Evolutionary conservation across 108 stramenopile genomes (phyloP).

Genomic region (Pseudonitzschia multiseries): DNA sequence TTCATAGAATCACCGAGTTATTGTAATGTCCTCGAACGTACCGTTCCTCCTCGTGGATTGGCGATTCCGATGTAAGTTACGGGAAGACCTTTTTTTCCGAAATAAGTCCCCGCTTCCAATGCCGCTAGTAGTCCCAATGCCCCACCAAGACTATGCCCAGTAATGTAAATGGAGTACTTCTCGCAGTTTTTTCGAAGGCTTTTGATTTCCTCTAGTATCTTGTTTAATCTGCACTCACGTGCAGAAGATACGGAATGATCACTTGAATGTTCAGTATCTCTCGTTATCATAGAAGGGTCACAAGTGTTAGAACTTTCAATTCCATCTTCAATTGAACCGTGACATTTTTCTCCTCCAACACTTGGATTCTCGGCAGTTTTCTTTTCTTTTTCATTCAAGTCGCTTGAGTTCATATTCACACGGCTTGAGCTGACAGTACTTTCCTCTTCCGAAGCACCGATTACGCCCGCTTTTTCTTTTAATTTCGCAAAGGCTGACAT

Average conservation of each 20-base stretch:
- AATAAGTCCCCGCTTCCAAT: slow-evolving; percentile 8
- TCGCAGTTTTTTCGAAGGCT: slow-evolving; percentile 39
- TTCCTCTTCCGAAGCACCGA: not conserved
- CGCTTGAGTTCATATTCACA: not conserved
- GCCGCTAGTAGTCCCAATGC: slow-evolving; percentile 43
- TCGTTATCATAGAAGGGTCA: not conserved
- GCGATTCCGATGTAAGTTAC: slow-evolving; percentile 23
- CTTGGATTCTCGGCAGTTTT: not conserved
- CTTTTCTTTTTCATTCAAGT: not conserved
- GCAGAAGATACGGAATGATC: not conserved
- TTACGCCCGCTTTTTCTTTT: not conserved
- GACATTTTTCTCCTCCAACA: not conserved
- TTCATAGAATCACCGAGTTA: too few relatives aligned
- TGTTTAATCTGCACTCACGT: not conserved
- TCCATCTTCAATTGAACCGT: not conserved
- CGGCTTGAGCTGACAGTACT: not conserved
- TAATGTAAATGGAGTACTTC: slow-evolving; percentile 56
- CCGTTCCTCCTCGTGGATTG: slow-evolving; percentile 21
- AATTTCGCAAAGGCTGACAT: too few relatives aligned
- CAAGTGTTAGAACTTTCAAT: not conserved
- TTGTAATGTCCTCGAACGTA: too few relatives aligned
- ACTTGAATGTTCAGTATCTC: not conserved
- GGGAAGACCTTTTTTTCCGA: not conserved
- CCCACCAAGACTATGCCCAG: slow-evolving; percentile 78
- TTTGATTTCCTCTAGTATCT: slow-evolving; percentile 52